phyloP scores from a whole-genome alignment of 345 rosid genomes.

The Gynandropsis gynandra region DNA sequence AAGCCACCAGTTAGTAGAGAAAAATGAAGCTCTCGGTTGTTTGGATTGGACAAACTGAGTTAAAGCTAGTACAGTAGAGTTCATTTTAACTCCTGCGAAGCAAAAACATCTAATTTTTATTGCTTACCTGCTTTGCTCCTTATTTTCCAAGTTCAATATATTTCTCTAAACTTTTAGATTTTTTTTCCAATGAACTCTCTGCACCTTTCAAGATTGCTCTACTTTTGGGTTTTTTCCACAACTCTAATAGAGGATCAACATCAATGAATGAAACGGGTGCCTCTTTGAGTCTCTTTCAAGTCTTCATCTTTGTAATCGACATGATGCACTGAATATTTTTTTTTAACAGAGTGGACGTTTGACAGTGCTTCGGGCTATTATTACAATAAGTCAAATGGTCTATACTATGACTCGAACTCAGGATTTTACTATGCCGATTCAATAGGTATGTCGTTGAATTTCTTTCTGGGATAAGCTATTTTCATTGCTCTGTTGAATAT shows the following conservation, averaged over 20 bases:
- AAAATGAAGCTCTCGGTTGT: background rate
- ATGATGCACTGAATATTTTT: conserved; percentile 20
- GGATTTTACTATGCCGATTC: conserved; percentile 82
- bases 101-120: background rate
- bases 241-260: conserved; percentile 23
- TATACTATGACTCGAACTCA: conserved; percentile 71
- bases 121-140: no score
- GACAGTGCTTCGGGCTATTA: conserved; percentile 69
- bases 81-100: background rate
- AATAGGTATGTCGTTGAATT: conserved; percentile 41
- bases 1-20: no score
- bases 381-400: conserved; percentile 45
- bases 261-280: conserved; percentile 16
- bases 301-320: conserved; percentile 20
- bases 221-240: conserved; percentile 20
- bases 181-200: conserved; percentile 6
- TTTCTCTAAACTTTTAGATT: background rate
- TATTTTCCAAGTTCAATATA: no score
- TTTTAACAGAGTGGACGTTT: conserved; percentile 63
- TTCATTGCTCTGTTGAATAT: no score
- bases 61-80: background rate
- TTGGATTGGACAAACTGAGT: background rate
- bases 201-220: conserved; percentile 18
- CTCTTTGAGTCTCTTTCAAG: conserved; percentile 26
- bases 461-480: conserved; percentile 1